Evolutionary conservation across 2,329 filamentous ascomycete species (phyloP), one percentile per base, ranked within the genome.

Genomic region (Apiospora hydei): DNA sequence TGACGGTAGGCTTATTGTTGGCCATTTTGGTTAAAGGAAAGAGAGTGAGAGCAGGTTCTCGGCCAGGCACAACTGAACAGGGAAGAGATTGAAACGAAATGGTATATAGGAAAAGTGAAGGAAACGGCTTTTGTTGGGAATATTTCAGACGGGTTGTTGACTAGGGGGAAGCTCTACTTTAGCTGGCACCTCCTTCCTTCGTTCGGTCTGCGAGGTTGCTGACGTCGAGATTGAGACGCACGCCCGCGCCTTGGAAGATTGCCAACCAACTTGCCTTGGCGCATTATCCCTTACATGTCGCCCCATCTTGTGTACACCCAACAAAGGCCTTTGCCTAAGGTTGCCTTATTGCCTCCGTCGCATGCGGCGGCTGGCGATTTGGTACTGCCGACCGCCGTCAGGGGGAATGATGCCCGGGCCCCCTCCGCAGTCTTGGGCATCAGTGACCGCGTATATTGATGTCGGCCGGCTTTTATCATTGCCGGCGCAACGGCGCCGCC

Each of bases 1-100:
- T 10, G 44, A 76, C 67, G 1, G 71, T 69, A 13, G 34, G 18
- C 8, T 64, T 64, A 18, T 21, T 38, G 30, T 7, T 61, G 18
- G 30, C 16, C 53, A 61, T 38, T 38, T 16, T 61, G 53, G 53
- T 38, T 7, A 34, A 38, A 5, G 30, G 7, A 2, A 3, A 18
- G 2, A 38, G 34, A 4, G 5, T 38, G 34, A 38, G 34, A 38
- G 6, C 0, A 11, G 11, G 21, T 4, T 8, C 2, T 10, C 34
- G 5, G 34, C 18, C 30, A 21, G 26, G 26, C 24, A 57, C 26
- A 18, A 46, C 44, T 8, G 7, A 38, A 38, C 7, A 38, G 34
- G 5, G 5, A 8, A 38, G 26, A 38, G 34, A 38, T 4, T 38
- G 5, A 38, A 7, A 21, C 44, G 16, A 21, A 7, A 47, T 5